Percentiles rank a stretch among this genome's conserved stretches.
Evolutionary conservation across 768 basidiomycete genomes (phyloP).

Genomic region (Brasilioporus rufonigricans): DNA sequence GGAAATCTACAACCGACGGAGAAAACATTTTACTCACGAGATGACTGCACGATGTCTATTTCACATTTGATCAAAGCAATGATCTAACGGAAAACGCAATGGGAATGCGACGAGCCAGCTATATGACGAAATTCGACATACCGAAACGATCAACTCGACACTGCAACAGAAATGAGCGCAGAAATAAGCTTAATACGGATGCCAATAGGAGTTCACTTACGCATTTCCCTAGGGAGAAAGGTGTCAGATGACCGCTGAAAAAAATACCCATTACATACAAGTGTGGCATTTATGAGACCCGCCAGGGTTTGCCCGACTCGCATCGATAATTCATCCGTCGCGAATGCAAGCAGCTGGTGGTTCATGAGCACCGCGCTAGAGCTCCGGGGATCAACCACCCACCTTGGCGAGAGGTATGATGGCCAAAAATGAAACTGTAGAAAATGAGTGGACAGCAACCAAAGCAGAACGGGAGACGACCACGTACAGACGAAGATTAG

Average conservation of each 20-base stretch:
- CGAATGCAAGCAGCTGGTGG: slow-evolving; percentile 69
- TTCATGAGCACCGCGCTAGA: background rate
- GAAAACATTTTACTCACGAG: slow-evolving; percentile 45
- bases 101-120: background rate
- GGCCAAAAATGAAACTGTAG: slow-evolving; percentile 71
- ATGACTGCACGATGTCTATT: slow-evolving; percentile 75
- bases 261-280: slow-evolving; percentile 42
- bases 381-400: background rate
- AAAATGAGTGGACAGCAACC: background rate
- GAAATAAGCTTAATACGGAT: background rate
- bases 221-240: slow-evolving; percentile 27
- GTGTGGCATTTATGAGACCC: slow-evolving; percentile 81
- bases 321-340: slow-evolving; percentile 81
- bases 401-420: slow-evolving; percentile 87
- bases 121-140: slow-evolving; percentile 25
- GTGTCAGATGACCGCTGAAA: background rate
- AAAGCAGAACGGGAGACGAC: background rate
- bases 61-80: slow-evolving; percentile 83
- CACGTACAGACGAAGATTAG: slow-evolving; percentile 72
- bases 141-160: slow-evolving; percentile 68
- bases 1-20: background rate
- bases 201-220: slow-evolving; percentile 14
- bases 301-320: slow-evolving; percentile 83
- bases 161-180: slow-evolving; percentile 20
- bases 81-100: slow-evolving; percentile 42